Evolutionary conservation across 2,329 filamentous ascomycete genomes (phyloP), one percentile per base, ranked within the genome.

Genomic region (Raffaelea albimanens): DNA sequence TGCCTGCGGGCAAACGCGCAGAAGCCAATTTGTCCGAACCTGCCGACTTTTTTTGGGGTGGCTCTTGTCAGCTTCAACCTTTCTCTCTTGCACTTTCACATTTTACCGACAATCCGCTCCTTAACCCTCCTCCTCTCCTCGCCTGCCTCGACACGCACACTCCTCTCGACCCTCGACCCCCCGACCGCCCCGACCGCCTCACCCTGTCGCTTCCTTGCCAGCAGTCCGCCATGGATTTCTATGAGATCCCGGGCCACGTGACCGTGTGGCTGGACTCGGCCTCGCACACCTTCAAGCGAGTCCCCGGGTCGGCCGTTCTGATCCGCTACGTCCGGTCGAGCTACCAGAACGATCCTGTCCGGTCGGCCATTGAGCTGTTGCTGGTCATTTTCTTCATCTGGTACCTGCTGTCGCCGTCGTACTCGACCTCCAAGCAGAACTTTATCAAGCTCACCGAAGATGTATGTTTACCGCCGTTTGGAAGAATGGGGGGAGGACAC

Each of bases 291-390:
- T 94, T 98, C 63, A 90, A 96, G 60, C 87, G 85, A 60, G 78
- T 98, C 36, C 94, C 93, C 25, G 93, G 93, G 45, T 97, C 91
- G 25, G 87, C 91, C 39, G 95, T 98, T 57, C 75, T 97, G 59
- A 79, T 95, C 57, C 87, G 93, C 53, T 98, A 98, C 68, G 89
- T 98, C 62, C 87, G 87, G 65, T 95, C 89, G 49, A 95, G 89
- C 63, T 97, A 98, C 71, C 93, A 98, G 70, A 85, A 98, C 63
- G 93, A 98, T 59, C 93, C 93, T 10, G 81, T 97, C 48, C 85
- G 94, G 46, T 95, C 88, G 45, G 88, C 87, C 36, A 87, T 98
- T 56, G 93, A 98, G 68, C 73, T 98, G 44, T 82, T 97, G 55
- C 75, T 98, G 50, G 87, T 98, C 57, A 80, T 98, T 47, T 98